Base-by-base conservation (phyloP, 2,329 filamentous ascomycete genomes). In the Cercospora berteroae region DNA sequence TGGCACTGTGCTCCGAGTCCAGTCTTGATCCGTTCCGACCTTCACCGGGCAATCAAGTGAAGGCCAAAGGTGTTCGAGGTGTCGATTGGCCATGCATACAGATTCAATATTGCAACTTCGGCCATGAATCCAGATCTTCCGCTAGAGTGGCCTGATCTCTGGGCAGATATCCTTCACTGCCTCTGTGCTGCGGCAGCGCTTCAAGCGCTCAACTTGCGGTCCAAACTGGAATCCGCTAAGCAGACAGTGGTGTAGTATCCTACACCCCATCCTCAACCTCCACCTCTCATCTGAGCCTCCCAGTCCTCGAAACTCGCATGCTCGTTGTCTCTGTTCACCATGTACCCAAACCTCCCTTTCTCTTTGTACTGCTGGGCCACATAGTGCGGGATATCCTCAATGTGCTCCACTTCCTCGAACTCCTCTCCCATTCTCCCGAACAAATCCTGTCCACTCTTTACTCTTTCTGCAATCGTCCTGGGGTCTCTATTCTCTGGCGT, bases 371-470 rank as follows among this genome's bases (percentile, higher is more conserved):
- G 74, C 63, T 52, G 42, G 44, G 66, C 13, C 7, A 88, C 70
- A 58, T 84, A 81, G 18, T 66, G 64, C 3, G 87, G 87, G 60
- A 88, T 72, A 69, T 89, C 86, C 55, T 70, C 69, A 60, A 87
- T 87, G 33, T 79, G 74, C 4, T 85, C 81, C 12, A 87, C 74
- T 60, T 80, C 79, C 4, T 81, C 78, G 70, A 84, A 88, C 12
- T 77, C 73, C 70, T 88, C 80, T 2, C 74, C 77, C 27, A 77
- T 71, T n/a, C 87, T 80, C n/a, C 84, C 85, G 82, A 85, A 88
- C 5, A 88, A 73, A 67, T 88, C 87, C 65, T 79, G 74, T 0
- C 87, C 87, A 18, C 79, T 76, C 42, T 86, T 78, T 33, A 88
- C 82, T 2, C 82, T 79, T 13, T 82, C 79, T 18, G 84, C 82